phyloP scores from a whole-genome alignment of 2,329 filamentous ascomycete genomes.

The Apiospora koreana region DNA sequence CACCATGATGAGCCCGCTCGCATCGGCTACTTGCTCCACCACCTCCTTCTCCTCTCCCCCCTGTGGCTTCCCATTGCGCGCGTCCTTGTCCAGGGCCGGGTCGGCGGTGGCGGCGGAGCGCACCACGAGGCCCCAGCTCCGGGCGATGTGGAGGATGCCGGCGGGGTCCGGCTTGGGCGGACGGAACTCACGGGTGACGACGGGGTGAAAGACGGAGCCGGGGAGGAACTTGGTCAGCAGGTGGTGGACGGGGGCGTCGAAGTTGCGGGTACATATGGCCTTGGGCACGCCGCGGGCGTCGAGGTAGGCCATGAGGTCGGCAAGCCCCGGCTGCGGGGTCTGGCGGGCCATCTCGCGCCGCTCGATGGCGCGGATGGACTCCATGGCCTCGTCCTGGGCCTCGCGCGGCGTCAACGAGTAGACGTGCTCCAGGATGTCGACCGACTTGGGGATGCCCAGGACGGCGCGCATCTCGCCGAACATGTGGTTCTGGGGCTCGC shows the following conservation, averaged over 20 bases:
- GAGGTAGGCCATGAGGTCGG: conserved; percentile 79
- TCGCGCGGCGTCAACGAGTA: conserved; percentile 60
- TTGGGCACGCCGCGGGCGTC: conserved; percentile 68
- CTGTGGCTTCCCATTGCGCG: conserved; percentile 23
- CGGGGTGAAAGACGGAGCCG: conserved; percentile 68
- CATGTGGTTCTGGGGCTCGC: conserved; percentile 94
- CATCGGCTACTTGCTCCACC: conserved; percentile 45
- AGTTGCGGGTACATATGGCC: conserved; percentile 93
- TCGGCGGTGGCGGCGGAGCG: conserved; percentile 13
- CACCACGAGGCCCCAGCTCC: conserved; percentile 66
- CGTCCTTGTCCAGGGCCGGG: conserved; percentile 19
- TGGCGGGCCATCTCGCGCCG: conserved; percentile 77
- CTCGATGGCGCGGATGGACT: conserved; percentile 78
- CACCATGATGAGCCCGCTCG: conserved; percentile 60
- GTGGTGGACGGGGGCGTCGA: conserved; percentile 76
- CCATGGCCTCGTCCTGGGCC: conserved; percentile 64
- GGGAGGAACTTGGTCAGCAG: conserved; percentile 75
- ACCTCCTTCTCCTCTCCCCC: conserved; percentile 18
- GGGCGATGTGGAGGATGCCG: conserved; percentile 83
- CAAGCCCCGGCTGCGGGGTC: conserved; percentile 78
- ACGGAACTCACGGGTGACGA: conserved; percentile 80
- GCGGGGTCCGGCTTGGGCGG: conserved; percentile 88
- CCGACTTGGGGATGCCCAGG: conserved; percentile 69
- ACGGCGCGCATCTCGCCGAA: conserved; percentile 81
- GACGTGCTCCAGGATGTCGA: conserved; percentile 90